Conservation (phyloP, 2,329 filamentous ascomycete genomes). For the Beauveria bassiana region DNA sequence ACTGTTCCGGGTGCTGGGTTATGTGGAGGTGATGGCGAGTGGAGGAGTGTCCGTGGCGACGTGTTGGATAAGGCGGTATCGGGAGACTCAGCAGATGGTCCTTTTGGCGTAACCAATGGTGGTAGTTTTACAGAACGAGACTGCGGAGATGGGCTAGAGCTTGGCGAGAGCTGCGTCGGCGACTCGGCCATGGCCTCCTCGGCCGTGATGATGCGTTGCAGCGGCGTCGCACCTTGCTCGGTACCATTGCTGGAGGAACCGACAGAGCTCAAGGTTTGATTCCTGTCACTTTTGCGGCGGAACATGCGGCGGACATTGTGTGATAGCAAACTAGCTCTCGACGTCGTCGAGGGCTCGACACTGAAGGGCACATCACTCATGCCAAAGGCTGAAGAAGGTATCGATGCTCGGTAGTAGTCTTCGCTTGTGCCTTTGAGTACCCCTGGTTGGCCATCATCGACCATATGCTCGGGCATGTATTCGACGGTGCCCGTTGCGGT, state of each 20-base stretch:
- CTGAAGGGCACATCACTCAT: conserved; percentile 24
- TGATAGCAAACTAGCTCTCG: conserved; percentile 27
- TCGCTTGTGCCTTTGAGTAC: conserved; percentile 29
- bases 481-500: conserved; percentile 9
- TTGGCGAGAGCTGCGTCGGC: conserved; percentile 22
- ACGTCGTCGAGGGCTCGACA: conserved; percentile 20
- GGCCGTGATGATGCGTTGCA: conserved; percentile 12
- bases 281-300: conserved; percentile 25
- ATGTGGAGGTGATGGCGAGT: conserved; percentile 23
- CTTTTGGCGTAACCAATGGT: conserved; percentile 2
- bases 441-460: conserved; percentile 21
- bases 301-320: conserved; percentile 30
- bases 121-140: background rate
- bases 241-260: conserved; percentile 3
- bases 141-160: conserved; percentile 6
- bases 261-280: conserved; percentile 22
- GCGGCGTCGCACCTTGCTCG: conserved; percentile 8
- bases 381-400: conserved; percentile 34
- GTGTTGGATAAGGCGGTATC: conserved; percentile 14
- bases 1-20: conserved; percentile 38
- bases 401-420: conserved; percentile 34
- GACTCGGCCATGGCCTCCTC: conserved; percentile 21
- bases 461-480: conserved; percentile 16
- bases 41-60: background rate
- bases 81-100: conserved; percentile 8